Evolutionary conservation across 768 basidiomycete species (phyloP), one percentile per base, ranked within the genome.

Genomic region (Termitomyces sp.): DNA sequence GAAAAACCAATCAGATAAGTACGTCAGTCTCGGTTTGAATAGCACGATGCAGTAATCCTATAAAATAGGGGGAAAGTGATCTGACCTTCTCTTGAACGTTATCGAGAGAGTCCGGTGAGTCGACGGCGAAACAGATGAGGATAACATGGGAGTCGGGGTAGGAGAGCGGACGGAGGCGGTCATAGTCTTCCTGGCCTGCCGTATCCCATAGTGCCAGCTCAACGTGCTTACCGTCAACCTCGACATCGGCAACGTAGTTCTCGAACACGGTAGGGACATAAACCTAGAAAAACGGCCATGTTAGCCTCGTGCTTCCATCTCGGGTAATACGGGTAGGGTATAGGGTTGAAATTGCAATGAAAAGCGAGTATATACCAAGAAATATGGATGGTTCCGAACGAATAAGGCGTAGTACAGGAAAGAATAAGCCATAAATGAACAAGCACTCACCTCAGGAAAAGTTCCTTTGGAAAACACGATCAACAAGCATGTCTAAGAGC

Each of bases 131-230:
- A 73, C 96, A 98, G 75, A 99, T 97, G 64, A 98, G 84, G 77
- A 99, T 98, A 73, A 99, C 95, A 71, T 99, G 95, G n/a, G 94
- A 95, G 77, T 98, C 96, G 55, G 96, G 96, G 76, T 99, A 99
- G 66, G 89, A 92, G 69, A 99, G 84, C 59, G 97, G 97, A 60
- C 97, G 85, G 64, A 99, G 91, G 66, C 96, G 91, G 74, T 98
- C 97, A 73, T 98, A 98, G 73, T 98, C 97, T 76, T 98, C 96
- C 73, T 98, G 96, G 53, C 97, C 97, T 34, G 97, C 96, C 52
- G 97, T 98, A 95, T 98, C 97, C 97, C 97, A 98, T 66, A 99
- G 77, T 28, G 97, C 96, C 66, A 99, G 81, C 75, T 99, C 97
- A 65, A 98, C 95, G 70, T 95, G 92, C 78, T 96, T 98, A 64